Base-by-base conservation (phyloP, 768 basidiomycete species). In the Lentinus brumalis region DNA sequence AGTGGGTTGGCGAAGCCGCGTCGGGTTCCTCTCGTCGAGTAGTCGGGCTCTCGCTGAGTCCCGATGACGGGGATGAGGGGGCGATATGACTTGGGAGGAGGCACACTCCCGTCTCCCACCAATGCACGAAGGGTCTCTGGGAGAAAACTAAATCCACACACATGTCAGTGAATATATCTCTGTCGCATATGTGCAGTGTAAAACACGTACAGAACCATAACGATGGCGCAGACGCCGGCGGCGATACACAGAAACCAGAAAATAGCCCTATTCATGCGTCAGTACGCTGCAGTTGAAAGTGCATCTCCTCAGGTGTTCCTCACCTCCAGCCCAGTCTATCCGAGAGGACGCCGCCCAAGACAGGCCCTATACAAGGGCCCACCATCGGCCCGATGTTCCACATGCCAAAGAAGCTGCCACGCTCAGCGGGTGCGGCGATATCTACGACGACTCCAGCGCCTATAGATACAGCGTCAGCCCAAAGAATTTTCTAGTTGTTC, bases 401-500 rank as follows among this genome's bases (percentile, higher is more conserved):
- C 8, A 90, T 52, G 3, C 91, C 92, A 57, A 86, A 81, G 73
- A 87, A 92, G 7, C 85, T 82, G 16, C 89, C 93, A 39, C 92
- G 77, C 73, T 94, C 91, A 40, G 82, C 80, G 0, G 83, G 86
- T 2, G 81, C 81, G 5, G 90, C 83, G 30, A 96, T 88, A 69
- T 96, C 93, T 2, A 85, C 85, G 57, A 96, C 82, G 6, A 91
- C 85, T 5, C 93, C 93, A 38, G 88, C 85, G 54, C 87, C 87
- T 85, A 64, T 30, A 53, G 40, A 21, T 18, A 42, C 4, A 49
- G 41, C 32, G 42, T 44, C 39, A 7, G 15, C 39, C 12, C 21
- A 29, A 9, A 7, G 21, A 26, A 12, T 26, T 2, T 4, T 29
- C 5, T 29, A 26, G 21, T 26, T 29, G 10, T n/a, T 18, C 32